A percentile compares a stretch with the other conserved stretches of the same genome.
Evolutionary conservation across 345 rosid genomes (phyloP).

Genomic region (Linum trigynum): DNA sequence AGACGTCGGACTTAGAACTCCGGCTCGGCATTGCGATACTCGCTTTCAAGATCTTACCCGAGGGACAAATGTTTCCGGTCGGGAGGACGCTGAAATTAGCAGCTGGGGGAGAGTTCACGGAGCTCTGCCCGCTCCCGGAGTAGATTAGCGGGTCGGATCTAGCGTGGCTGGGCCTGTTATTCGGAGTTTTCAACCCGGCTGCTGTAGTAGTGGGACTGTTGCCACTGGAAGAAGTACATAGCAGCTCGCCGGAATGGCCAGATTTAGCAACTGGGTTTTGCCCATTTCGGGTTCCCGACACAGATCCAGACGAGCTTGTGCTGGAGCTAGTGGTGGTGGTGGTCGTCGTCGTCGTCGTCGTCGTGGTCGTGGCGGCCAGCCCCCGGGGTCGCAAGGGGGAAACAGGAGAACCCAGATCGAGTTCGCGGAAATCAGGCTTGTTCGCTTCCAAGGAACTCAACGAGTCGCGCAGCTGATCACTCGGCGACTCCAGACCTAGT

Average conservation of each 20-base stretch:
- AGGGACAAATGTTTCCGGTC: slow-evolving; percentile 75
- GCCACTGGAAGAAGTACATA: slow-evolving; percentile 38
- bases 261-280: slow-evolving; percentile 23
- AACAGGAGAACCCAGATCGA: slow-evolving; percentile 84
- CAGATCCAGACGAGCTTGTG: slow-evolving; percentile 62
- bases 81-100: slow-evolving; percentile 40
- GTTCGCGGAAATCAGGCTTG: slow-evolving; percentile 69
- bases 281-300: slow-evolving; percentile 36
- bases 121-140: slow-evolving; percentile 34
- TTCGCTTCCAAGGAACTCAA: slow-evolving; percentile 40
- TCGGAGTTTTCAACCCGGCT: slow-evolving; percentile 12
- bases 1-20: slow-evolving; percentile 45
- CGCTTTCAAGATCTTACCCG: slow-evolving; percentile 63
- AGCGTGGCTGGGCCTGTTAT: slow-evolving; percentile 24
- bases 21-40: slow-evolving; percentile 40
- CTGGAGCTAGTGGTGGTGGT: slow-evolving; percentile 62
- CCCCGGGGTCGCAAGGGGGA: slow-evolving; percentile 63
- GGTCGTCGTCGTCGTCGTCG: slow-evolving; percentile 25
- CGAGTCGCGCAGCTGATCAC: slow-evolving; percentile 46
- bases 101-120: slow-evolving; percentile 39
- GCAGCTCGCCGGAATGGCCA: slow-evolving; percentile 51
- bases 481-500: slow-evolving; percentile 27
- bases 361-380: slow-evolving; percentile 20
- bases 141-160: slow-evolving; percentile 42
- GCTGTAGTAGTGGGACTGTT: slow-evolving; percentile 39